Evolutionary conservation across 176 grass and related monocot species (phyloP).

Genomic region (Carex cristatella): DNA sequence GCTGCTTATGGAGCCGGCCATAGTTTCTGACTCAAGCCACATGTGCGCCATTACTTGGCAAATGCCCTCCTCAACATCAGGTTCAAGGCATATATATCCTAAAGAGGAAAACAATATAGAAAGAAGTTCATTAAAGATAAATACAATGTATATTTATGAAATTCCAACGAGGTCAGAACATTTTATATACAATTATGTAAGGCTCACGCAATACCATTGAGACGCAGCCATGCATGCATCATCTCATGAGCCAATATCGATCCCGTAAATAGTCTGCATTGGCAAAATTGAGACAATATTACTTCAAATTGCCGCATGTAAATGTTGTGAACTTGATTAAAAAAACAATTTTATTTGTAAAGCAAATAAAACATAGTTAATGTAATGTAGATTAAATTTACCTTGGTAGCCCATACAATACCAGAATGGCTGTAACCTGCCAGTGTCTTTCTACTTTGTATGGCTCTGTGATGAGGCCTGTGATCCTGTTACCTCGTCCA

Average conservation of each 20-base stretch:
- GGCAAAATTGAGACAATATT: constrained; percentile 17
- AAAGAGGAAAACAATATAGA: constrained; percentile 1
- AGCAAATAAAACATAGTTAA: not conserved
- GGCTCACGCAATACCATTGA: constrained; percentile 44
- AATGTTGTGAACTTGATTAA: not conserved
- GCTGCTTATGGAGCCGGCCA: constrained; percentile 28
- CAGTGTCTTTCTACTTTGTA: constrained; percentile 40
- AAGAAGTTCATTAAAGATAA: not conserved
- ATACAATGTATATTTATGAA: not conserved
- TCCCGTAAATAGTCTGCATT: constrained; percentile 73
- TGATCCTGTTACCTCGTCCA: constrained; percentile 57
- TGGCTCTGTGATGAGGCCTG: constrained; percentile 44
- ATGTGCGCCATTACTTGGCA: constrained; percentile 78
- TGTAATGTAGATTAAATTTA: constrained; percentile 20
- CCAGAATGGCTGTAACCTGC: constrained; percentile 91
- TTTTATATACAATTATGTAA: not conserved
- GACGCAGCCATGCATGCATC: constrained; percentile 94
- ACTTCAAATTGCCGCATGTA: not conserved
- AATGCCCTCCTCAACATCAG: constrained; percentile 71
- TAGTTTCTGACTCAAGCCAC: constrained; percentile 83
- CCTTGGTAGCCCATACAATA: constrained; percentile 82
- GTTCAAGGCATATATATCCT: constrained; percentile 50
- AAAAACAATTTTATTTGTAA: not conserved
- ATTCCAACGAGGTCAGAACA: not conserved
- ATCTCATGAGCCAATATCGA: constrained; percentile 93